Base-by-base conservation (phyloP, 75 land plant genomes). In the Picea sitchensis region DNA sequence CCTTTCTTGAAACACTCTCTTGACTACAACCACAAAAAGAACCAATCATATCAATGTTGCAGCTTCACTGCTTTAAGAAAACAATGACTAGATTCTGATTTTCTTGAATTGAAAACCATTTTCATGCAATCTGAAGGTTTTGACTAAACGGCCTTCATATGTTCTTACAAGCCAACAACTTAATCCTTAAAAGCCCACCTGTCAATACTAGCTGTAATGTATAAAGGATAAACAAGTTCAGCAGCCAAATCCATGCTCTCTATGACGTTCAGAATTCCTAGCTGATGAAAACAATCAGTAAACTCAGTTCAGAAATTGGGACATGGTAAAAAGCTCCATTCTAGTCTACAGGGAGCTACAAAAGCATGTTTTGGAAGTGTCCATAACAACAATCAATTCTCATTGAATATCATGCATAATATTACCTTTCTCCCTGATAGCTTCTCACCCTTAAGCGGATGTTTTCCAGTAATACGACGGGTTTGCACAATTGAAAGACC, bases 231-330 rank as follows among this genome's bases (percentile, higher is more conserved):
- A n/a, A 94, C 85, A 68, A 85, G 82, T 80, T 89, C 92, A 34
- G 95, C 77, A 58, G 80, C 59, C 58, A 91, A 78, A 30, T 91
- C 82, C 88, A 96, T 82, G 51, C 87, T 83, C 65, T 94, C 93
- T 69, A 96, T 59, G 2, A 94, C 87, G 82, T 94, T 96, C 78
- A 96, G 87, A 59, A 96, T 85, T 30, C 99, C 99, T 56, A 92
- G 79, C 96, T 92, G 81, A 34, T 18, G 58, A 30, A 65, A 77
- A 77, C 59, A 26, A 75, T 14, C 31, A 30, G 59, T 12, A 51
- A 31, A 1, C 18, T 26, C 34, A 26, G 32, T 11, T 23, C 21
- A 75, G 8, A 57, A 5, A 26, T 75, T 57, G 18, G 14, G 5
- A 23, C 26, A 23, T 57, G 20, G 58, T 6, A 57, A 20, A 3